Evolutionary conservation across 1,139 yeast genomes (phyloP), one percentile per base, ranked within the genome.

Genomic region (Magnusiomyces starmeri): DNA sequence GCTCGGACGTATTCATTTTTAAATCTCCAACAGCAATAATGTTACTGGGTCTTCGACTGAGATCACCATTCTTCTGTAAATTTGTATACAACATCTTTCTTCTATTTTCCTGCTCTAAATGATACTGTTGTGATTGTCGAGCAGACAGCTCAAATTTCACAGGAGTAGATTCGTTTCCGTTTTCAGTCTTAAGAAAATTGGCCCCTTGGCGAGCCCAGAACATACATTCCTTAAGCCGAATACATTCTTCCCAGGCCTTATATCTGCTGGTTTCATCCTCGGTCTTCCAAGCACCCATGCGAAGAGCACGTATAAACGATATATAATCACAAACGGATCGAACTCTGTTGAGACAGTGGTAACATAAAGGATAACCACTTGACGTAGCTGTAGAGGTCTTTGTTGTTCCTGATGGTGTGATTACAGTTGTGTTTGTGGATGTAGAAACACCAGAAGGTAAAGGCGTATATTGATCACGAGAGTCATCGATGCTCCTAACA

Each of bases 151-250:
- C 4, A 32, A 32, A 32, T 12, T 32, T 32, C 18, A 32, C 37
- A 32, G 37, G 37, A 10, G n/a, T 29, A 8, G 24, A 37, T 12
- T 37, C 42, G 10, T 18, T 18, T 24, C 51, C 48, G 20, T 9
- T 29, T 4, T 41, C 47, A 20, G 37, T 22, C 26, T 40, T 32
- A 10, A 51, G 9, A 37, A 25, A 51, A 24, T 39, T 29, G 4
- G 46, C 73, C 1, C 97, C 97, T 29, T 83, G 68, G 58, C 88
- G 81, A n/a, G 94, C 76, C 92, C 95, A 90, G 68, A 85, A 87
- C 59, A 89, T 74, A 57, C 79, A 77, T 29, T 77, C 76, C 54
- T 85, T 73, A 24, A 82, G 65, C 58, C 79, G 72, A 39, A 77
- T 71, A 46, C 81, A 66, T 60, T 81, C 85, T 24, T 75, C 70